Percentiles rank a stretch among this genome's conserved stretches.
Evolutionary conservation across 148 eudicot genomes (phyloP).

Genomic region (Cornus suecica): DNA sequence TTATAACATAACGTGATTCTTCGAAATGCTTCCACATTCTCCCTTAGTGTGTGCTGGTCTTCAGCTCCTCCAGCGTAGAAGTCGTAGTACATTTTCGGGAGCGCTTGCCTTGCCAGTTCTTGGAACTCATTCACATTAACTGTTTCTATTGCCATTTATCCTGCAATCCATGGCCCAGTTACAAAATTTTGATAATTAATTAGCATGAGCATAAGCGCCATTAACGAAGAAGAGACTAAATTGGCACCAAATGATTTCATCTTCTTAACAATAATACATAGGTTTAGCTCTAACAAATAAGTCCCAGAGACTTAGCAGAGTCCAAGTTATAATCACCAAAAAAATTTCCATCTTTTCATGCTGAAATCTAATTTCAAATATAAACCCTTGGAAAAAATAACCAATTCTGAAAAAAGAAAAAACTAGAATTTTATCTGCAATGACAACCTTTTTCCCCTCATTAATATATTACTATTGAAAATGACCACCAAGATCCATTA

Average conservation of each 20-base stretch:
- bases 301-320: background rate
- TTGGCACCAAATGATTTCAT: background rate
- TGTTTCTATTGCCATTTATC: constrained; percentile 46
- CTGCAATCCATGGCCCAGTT: constrained; percentile 3
- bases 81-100: constrained; percentile 86
- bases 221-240: background rate
- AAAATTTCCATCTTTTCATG: too few species aligned
- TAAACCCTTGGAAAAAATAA: background rate
- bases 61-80: constrained; percentile 73
- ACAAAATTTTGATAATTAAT: background rate
- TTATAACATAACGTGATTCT: constrained; percentile 41
- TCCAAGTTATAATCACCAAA: background rate
- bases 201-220: background rate
- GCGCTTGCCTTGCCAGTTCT: constrained; percentile 59
- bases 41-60: constrained; percentile 66
- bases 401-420: too few species aligned
- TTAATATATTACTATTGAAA: too few species aligned
- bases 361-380: background rate
- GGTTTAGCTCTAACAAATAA: too few species aligned
- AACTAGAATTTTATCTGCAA: background rate
- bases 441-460: background rate
- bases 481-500: background rate
- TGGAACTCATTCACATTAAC: constrained; percentile 66
- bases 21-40: constrained; percentile 56
- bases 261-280: too few species aligned